These are phyloP conservation scores for Meira nashicola DNA, from an alignment of 1,284 basidiomycete genomes.

Conservation along the genomic window DNA sequence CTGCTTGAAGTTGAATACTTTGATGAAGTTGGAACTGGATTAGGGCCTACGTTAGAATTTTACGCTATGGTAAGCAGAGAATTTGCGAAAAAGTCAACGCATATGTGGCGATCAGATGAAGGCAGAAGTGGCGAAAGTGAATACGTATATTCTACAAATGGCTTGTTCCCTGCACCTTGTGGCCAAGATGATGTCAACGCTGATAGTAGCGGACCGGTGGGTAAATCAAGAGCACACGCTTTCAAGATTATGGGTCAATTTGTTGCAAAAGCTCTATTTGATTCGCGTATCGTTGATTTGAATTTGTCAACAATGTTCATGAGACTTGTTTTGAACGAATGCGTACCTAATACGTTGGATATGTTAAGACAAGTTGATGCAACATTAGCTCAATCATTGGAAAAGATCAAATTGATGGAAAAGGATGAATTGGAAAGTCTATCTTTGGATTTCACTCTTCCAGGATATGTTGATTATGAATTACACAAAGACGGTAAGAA, in stretches of 20 bases:
- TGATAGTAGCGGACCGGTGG: slow-evolving; percentile 23
- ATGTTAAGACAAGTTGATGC: slow-evolving; percentile 70
- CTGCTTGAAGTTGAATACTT: slow-evolving; percentile 98
- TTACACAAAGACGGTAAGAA: slow-evolving; percentile 76
- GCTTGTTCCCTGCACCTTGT: slow-evolving; percentile 78
- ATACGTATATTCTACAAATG: slow-evolving; percentile 62
- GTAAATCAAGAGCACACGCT: slow-evolving; percentile 53
- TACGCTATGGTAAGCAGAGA: slow-evolving; percentile 89
- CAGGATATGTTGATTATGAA: slow-evolving; percentile 82
- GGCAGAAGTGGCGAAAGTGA: slow-evolving; percentile 50
- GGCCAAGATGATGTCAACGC: slow-evolving; percentile 61
- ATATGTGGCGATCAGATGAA: slow-evolving; percentile 80
- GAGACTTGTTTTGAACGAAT: slow-evolving; percentile 76
- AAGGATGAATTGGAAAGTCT: slow-evolving; percentile 70
- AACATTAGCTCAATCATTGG: slow-evolving; percentile 76
- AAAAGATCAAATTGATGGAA: slow-evolving; percentile 66
- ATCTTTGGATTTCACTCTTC: slow-evolving; percentile 89
- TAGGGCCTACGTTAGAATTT: slow-evolving; percentile 97
- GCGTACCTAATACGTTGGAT: slow-evolving; percentile 75
- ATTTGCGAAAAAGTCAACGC: slow-evolving; percentile 78
- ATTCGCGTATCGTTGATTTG: slow-evolving; percentile 94
- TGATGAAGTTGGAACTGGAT: slow-evolving; percentile 94
- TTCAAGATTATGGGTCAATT: slow-evolving; percentile 91
- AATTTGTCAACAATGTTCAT: slow-evolving; percentile 89
- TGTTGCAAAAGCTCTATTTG: slow-evolving; percentile 93